Base-by-base conservation (phyloP, 495 filamentous ascomycete species). In the Neurospora sp. region DNA sequence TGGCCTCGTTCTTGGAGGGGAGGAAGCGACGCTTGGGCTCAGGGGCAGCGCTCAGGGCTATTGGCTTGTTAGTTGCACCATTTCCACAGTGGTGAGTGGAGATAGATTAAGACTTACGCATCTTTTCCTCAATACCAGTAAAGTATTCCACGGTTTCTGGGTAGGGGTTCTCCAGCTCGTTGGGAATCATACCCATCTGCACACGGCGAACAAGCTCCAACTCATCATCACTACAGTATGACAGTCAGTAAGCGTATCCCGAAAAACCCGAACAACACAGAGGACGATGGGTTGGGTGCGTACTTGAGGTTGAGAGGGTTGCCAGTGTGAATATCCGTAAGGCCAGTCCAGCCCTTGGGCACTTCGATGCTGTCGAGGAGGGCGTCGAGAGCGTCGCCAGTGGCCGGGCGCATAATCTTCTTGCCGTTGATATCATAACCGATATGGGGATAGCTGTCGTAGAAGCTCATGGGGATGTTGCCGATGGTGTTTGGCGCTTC, bases 391-490 rank as follows among this genome's bases (percentile, higher is more conserved):
- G 96, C 96, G 78, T 96, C 91, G 41, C 96, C 96, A 78, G 93
- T 94, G 39, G 96, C 96, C 3, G 96, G 96, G 68, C 96, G 92
- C 89, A 96, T 90, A 71, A 99, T 96, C 81, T 93, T 97, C 86
- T 94, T 97, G 80, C 96, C 96, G 83, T 99, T 97, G 82, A 99
- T 97, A 79, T 98, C 92, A 82, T 99, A 99, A 53, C 96, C 96
- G 80, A 99, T 97, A 80, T 99, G 96, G 71, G 96, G 96, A 79
- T 97, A 80, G 69, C 78, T 79, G 78, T 98, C 95, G 86, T 99
- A 99, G 83, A 97, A 97, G 38, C 90, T 90, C 22, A 98, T 81
- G 14, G 95, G 93, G 73, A 99, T 99, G 79, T 98, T 87, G 72
- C 96, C 96, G 79, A 99, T 97, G 4, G 96, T 98, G 80, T 98